phyloP scores from a whole-genome alignment of 495 filamentous ascomycete species.

The Tuber calosporum region DNA sequence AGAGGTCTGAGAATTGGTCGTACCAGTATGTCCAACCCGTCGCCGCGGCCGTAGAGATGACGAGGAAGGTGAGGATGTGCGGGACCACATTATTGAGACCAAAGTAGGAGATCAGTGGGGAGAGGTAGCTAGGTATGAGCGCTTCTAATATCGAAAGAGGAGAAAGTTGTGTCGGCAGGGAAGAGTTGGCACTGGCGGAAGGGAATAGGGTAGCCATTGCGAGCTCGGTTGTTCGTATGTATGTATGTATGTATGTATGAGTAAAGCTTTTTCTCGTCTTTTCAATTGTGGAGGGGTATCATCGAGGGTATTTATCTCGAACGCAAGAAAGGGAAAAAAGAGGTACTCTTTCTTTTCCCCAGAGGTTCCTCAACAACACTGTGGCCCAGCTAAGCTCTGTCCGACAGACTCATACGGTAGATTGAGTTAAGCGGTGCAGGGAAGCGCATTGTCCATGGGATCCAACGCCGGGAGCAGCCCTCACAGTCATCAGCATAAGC shows the following conservation, averaged over 20 bases:
- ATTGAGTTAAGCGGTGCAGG: neutral
- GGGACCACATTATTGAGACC: conserved; percentile 18
- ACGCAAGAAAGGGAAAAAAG: neutral
- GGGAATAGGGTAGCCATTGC: neutral
- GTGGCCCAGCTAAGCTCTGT: neutral
- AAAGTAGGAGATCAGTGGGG: conserved; percentile 22
- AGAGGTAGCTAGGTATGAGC: conserved; percentile 1
- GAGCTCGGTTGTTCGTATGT: neutral
- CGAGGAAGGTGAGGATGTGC: conserved; percentile 29
- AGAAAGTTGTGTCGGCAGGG: neutral
- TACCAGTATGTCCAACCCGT: conserved; percentile 35
- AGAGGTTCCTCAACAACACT: neutral
- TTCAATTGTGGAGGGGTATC: neutral
- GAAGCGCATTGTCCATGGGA: neutral
- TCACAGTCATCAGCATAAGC: neutral
- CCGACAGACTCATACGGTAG: neutral
- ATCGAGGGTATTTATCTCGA: neutral
- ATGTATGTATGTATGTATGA: neutral
- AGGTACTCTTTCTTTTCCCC: neutral
- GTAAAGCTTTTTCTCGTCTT: neutral
- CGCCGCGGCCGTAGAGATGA: conserved; percentile 22
- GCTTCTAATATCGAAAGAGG: neutral
- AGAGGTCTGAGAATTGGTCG: conserved; percentile 20
- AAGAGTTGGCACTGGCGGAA: neutral
- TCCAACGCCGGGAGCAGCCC: neutral